Base-by-base conservation (phyloP, 2,329 filamentous ascomycete species). In the Pyricularia pennisetigena region DNA sequence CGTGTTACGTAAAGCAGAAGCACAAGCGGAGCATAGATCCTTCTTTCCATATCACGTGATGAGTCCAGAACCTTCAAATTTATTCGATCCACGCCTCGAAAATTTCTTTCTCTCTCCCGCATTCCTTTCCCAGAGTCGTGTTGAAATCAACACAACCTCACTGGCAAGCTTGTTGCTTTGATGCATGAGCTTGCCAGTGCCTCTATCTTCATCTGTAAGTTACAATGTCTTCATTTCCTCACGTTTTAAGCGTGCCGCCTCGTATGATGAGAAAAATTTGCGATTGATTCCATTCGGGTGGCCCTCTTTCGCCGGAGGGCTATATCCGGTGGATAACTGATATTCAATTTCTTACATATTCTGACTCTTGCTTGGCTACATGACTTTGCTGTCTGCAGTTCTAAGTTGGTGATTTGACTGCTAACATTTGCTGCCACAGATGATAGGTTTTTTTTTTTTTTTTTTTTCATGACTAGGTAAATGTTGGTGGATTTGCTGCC, bases 331-430 rank as follows among this genome's bases (percentile, higher is more conserved):
- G 82, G 84, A 79, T 76, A 83, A 79, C 83, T 94, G 92, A 95
- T 89, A 93, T 89, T 92, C 79, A 86, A 85, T 85, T 71, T 93
- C 91, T 94, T 94, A 94, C 91, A 94, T 94, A 94, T 94, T 90
- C 91, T 94, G 92, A 94, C 54, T 62, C 41, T 30, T 6, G 7
- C 30, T 67, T 16, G 28, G 8, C 14, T 64, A 49, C 28, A 24
- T 7, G 2, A 2, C 3, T 24, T 35, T n/a, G 7, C 5, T 62
- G 59, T 24, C 6, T 14, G 24, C 41, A 14, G 23, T 57, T n/a
- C n/a, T 24, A 30, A 57, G 41, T 20, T 54, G 41, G 10, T 14
- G 24, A 30, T 57, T 57, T 65, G 64, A 26, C 28, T 30, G 54
- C 65, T 49, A 66, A 28, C 24, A 49, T 29, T 10, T 12, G 14